phyloP scores from a whole-genome alignment of 768 basidiomycete species.

The Filobasidium wieringae region DNA sequence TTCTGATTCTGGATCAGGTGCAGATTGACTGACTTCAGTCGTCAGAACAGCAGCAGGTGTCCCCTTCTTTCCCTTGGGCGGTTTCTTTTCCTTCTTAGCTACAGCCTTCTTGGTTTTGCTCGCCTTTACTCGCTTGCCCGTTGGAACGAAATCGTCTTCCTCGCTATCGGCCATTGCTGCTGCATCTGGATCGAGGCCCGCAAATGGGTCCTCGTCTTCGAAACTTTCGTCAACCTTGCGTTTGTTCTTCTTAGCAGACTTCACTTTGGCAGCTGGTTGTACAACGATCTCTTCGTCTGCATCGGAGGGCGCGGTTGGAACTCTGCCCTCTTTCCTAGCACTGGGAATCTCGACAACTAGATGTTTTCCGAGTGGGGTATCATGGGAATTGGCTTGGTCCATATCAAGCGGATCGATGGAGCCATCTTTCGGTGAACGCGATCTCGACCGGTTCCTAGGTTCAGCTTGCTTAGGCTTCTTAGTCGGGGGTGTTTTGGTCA shows the following conservation, averaged over 20 bases:
- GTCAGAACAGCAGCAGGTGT: background rate
- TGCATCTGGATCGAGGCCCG: conserved; percentile 1
- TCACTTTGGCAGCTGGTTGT: no score
- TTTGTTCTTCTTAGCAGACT: background rate
- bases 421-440: background rate
- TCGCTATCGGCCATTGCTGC: conserved; percentile 2
- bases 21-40: background rate
- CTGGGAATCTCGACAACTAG: background rate
- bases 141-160: conserved; percentile 7
- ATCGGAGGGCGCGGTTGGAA: background rate
- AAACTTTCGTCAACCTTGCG: background rate
- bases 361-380: background rate
- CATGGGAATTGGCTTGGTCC: background rate
- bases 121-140: conserved; percentile 5
- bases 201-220: conserved; percentile 1
- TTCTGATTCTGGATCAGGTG: background rate
- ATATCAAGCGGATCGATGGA: conserved; percentile 10
- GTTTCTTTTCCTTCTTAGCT: background rate
- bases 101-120: conserved; percentile 1
- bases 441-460: background rate
- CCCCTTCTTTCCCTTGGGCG: background rate
- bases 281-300: background rate
- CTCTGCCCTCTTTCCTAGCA: background rate
- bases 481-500: background rate
- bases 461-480: conserved; percentile 1